Conservation (phyloP, 805 yeast genomes). For the Lachancea fermentati region DNA sequence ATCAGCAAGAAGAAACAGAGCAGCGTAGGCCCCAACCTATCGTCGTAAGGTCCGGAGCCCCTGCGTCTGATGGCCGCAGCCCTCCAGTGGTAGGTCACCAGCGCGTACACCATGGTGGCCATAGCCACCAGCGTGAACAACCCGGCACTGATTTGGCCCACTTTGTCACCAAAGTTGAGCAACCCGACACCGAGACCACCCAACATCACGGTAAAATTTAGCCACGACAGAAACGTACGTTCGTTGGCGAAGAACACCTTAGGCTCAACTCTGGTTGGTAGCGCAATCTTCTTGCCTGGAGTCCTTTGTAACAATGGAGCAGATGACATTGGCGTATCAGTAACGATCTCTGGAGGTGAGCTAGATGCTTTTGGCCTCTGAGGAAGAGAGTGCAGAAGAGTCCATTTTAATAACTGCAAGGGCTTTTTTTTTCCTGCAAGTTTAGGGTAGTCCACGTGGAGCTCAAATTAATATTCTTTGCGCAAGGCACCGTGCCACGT, state of each 20-base stretch:
- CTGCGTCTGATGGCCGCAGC: slow-evolving; percentile 97
- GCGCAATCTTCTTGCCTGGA: slow-evolving; percentile 88
- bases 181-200: slow-evolving; percentile 96
- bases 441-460: not conserved
- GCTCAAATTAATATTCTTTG: too few relatives aligned
- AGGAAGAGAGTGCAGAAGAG: not conserved
- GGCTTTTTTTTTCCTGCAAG: not conserved
- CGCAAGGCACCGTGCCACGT: too few relatives aligned
- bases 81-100: slow-evolving; percentile 97
- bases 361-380: not conserved
- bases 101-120: slow-evolving; percentile 96
- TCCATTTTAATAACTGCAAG: not conserved
- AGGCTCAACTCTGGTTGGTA: slow-evolving; percentile 98
- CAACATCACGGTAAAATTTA: slow-evolving; percentile 95
- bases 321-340: slow-evolving; percentile 42
- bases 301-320: slow-evolving; percentile 67
- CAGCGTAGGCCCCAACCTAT: slow-evolving; percentile 97
- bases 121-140: slow-evolving; percentile 92
- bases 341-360: not conserved
- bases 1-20: slow-evolving; percentile 86
- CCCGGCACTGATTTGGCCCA: slow-evolving; percentile 90
- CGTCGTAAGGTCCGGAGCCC: slow-evolving; percentile 99
- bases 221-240: slow-evolving; percentile 97
- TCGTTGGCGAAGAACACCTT: slow-evolving; percentile 98
- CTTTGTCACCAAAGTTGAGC: slow-evolving; percentile 90